Conservation (phyloP, 169 alveolate genomes). For the Plasmodium sp. region DNA sequence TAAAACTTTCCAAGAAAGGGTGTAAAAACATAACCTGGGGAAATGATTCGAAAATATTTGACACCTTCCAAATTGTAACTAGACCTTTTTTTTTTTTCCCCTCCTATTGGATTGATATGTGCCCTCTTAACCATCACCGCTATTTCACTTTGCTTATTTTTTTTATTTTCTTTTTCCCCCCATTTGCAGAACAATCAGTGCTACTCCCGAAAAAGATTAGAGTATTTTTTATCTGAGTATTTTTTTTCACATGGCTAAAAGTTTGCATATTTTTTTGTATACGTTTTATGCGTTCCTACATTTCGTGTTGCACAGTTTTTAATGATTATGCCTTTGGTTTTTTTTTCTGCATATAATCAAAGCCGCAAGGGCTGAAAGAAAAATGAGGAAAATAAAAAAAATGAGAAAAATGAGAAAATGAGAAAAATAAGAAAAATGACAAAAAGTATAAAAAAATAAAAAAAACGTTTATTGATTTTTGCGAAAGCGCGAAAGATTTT, state of each 20-base stretch:
- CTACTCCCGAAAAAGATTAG: constrained; percentile 66
- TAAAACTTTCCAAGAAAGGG: constrained; percentile 49
- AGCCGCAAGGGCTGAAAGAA: background rate
- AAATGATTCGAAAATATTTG: constrained; percentile 6
- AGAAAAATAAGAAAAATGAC: background rate
- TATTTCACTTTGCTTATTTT: background rate
- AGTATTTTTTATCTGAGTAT: constrained; percentile 41
- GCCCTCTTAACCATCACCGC: background rate
- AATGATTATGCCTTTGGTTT: background rate
- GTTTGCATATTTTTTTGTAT: background rate
- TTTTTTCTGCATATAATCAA: background rate
- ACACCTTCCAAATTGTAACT: constrained; percentile 40
- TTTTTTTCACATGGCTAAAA: background rate
- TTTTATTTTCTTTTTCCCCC: constrained; percentile 3
- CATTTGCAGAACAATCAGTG: constrained; percentile 51
- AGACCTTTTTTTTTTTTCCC: background rate
- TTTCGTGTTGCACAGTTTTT: background rate
- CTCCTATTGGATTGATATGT: background rate
- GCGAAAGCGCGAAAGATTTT: background rate
- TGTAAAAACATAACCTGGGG: constrained; percentile 18
- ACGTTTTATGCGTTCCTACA: background rate
- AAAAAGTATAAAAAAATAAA: no score
- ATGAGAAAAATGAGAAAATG: background rate
- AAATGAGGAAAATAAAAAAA: background rate
- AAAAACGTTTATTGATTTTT: background rate